Evolutionary conservation across 225 moss, liverwort and hornwort species (phyloP).

Genomic region (Neckera pumila): DNA sequence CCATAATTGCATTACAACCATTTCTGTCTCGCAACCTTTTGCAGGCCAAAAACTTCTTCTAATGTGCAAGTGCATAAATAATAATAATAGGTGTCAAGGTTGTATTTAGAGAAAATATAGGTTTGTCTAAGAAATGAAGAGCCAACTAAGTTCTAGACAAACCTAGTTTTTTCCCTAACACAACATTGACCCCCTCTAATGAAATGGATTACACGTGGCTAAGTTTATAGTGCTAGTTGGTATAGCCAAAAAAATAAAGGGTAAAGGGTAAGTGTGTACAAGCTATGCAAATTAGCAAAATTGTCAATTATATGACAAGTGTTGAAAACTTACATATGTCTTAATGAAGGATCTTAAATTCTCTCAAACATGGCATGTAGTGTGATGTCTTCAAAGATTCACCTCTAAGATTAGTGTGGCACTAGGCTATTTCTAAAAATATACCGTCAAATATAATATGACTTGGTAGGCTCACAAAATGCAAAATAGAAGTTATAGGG

Average conservation of each 20-base stretch:
- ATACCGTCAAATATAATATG: background rate
- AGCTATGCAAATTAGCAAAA: background rate
- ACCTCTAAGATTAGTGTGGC: accelerated
- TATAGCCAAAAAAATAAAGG: background rate
- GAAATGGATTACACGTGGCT: background rate
- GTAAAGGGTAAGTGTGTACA: background rate
- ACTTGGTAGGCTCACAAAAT: background rate
- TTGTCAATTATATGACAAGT: background rate
- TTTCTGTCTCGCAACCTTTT: too few species aligned
- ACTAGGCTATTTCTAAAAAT: accelerated
- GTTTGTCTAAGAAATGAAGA: background rate
- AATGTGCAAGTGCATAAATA: background rate
- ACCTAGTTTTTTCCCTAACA: background rate
- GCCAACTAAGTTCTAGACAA: accelerated
- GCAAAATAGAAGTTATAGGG: accelerated
- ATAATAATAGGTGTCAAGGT: accelerated
- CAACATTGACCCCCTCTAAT: accelerated
- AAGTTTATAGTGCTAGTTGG: background rate
- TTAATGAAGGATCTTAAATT: background rate
- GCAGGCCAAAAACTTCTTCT: too few species aligned
- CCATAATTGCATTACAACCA: too few species aligned
- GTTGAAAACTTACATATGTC: background rate
- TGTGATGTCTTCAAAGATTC: background rate
- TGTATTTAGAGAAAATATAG: accelerated
- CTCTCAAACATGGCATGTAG: background rate